Evolutionary conservation across 345 rosid species (phyloP).

Genomic region (Eucalyptus paniculata): DNA sequence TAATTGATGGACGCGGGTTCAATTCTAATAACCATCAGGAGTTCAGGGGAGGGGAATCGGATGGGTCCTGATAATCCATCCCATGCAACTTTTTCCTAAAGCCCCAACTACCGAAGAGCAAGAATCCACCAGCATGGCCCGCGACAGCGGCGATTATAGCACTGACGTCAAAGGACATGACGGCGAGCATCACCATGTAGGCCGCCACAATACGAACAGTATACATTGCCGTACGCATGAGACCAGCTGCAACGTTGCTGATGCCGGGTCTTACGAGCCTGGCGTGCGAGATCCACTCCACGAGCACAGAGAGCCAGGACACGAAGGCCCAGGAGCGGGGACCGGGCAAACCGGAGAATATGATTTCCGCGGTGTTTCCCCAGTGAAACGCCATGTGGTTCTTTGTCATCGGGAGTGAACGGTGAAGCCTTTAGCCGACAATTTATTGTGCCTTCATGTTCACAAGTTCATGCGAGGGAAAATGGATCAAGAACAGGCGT

Average conservation of each 20-base stretch:
- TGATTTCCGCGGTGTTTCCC: neutral
- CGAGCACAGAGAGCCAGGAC: neutral
- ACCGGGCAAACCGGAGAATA: neutral
- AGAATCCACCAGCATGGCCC: conserved; percentile 8
- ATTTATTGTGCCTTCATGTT: neutral
- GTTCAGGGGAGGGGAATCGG: neutral
- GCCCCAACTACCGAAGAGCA: conserved; percentile 5
- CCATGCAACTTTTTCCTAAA: neutral
- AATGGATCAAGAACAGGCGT: neutral
- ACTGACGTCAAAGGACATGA: conserved; percentile 18
- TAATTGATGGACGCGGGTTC: neutral
- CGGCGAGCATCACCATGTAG: conserved; percentile 17
- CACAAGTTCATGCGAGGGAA: neutral
- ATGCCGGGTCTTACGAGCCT: neutral
- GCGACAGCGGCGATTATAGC: conserved; percentile 7
- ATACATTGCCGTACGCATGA: conserved; percentile 6
- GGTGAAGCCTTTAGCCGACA: neutral
- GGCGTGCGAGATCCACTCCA: neutral
- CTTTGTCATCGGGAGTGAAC: neutral
- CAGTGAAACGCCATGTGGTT: neutral
- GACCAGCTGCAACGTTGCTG: neutral
- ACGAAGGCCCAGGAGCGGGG: neutral
- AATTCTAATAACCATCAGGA: neutral
- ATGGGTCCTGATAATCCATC: neutral
- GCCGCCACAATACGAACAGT: neutral